A percentile compares a stretch with the other conserved stretches of the same genome.
Conservation (phyloP, 345 rosid species). For the Odontarrhena argentea region DNA sequence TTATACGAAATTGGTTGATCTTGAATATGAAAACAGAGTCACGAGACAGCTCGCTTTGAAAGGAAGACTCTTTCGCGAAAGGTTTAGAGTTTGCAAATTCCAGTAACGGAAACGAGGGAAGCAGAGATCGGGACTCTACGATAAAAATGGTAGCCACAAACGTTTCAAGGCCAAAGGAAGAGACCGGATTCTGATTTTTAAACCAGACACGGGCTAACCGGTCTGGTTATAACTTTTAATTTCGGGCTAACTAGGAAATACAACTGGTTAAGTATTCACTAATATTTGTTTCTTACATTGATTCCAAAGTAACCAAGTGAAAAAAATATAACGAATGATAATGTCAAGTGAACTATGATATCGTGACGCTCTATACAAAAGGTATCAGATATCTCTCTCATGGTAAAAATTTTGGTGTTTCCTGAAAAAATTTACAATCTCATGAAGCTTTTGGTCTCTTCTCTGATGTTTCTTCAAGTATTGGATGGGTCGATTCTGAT, state of each 20-base stretch:
- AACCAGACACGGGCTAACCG: neutral
- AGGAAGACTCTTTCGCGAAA: constrained; percentile 15
- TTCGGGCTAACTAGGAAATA: neutral
- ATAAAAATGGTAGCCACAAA: neutral
- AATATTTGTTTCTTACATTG: neutral
- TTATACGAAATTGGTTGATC: neutral
- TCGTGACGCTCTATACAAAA: constrained; percentile 33
- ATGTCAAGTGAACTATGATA: neutral
- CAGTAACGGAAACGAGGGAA: constrained; percentile 20
- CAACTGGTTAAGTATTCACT: constrained; percentile 2
- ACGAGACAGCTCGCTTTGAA: neutral
- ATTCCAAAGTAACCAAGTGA: neutral
- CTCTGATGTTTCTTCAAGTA: constrained; percentile 1
- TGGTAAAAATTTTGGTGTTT: constrained; percentile 1
- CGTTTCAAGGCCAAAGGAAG: constrained; percentile 19
- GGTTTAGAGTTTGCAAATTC: neutral
- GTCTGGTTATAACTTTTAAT: neutral
- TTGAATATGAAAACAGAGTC: neutral
- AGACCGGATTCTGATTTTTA: neutral
- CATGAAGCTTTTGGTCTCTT: constrained; percentile 12
- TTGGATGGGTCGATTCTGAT: constrained; percentile 41
- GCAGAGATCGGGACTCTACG: neutral
- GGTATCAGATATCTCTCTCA: constrained; percentile 20
- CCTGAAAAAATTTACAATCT: constrained; percentile 33
- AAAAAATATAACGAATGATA: neutral